Percentiles rank a stretch among this genome's conserved stretches.
These are phyloP conservation scores for Pisolithus microcarpus DNA, from an alignment of 768 basidiomycete species.

Conservation along the genomic window DNA sequence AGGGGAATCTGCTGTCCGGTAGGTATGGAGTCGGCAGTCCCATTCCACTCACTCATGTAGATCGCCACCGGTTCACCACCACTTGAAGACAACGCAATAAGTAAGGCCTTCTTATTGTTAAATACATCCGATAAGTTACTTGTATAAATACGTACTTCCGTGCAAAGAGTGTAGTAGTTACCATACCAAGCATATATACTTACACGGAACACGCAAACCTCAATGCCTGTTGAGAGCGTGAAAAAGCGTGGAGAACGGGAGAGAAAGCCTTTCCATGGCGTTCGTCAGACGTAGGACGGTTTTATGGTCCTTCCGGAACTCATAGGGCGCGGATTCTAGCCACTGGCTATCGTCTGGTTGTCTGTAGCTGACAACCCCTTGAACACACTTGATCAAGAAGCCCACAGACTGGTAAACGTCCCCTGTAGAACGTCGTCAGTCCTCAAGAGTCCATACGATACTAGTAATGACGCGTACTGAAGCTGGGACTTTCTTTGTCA, in stretches of 20 bases:
- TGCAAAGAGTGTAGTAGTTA: too few relatives aligned
- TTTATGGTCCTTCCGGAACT: constrained; percentile 4
- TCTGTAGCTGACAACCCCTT: constrained; percentile 2
- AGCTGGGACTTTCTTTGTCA: constrained; percentile 9
- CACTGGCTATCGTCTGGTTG: constrained; percentile 4
- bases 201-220: too few relatives aligned
- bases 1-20: constrained; percentile 17
- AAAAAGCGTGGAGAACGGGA: background rate
- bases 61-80: too few relatives aligned
- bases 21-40: background rate
- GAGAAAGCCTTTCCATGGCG: background rate
- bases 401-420: constrained; percentile 20
- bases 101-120: too few relatives aligned
- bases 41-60: too few relatives aligned
- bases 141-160: too few relatives aligned
- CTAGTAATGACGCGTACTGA: constrained; percentile 5
- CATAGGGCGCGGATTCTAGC: constrained; percentile 10
- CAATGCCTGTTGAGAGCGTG: too few relatives aligned
- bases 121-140: too few relatives aligned
- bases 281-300: background rate
- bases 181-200: too few relatives aligned
- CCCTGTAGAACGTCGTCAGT: constrained; percentile 1
- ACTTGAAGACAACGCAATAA: too few relatives aligned
- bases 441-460: background rate
- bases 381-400: constrained; percentile 16